Evolutionary conservation across 306 rosid species (phyloP).

Genomic region (Acacia acuminata): DNA sequence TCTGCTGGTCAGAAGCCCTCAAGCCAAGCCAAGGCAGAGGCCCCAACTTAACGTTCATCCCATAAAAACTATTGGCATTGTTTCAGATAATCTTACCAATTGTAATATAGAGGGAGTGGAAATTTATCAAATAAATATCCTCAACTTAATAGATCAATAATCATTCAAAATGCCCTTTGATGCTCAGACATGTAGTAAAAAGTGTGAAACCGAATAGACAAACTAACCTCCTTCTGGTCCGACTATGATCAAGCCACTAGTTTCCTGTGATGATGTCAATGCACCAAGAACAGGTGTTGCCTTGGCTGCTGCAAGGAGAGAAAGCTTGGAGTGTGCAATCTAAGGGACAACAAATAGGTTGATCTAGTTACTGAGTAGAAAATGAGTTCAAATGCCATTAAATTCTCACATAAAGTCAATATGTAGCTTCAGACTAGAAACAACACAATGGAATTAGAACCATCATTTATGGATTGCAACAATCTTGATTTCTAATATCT

Average conservation of each 20-base stretch:
- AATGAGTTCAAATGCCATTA: conserved; percentile 10
- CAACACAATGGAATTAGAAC: conserved; percentile 16
- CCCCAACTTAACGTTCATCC: neutral
- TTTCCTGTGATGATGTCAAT: conserved; percentile 49
- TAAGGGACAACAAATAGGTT: conserved; percentile 41
- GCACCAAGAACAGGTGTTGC: conserved; percentile 69
- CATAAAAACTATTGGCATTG: neutral
- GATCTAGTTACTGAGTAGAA: neutral
- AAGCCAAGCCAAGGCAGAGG: neutral
- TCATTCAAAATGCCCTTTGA: conserved; percentile 7
- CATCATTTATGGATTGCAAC: neutral
- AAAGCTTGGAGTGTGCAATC: conserved; percentile 68
- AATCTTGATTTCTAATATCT: conserved; percentile 3
- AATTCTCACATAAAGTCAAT: neutral
- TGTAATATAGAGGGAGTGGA: neutral
- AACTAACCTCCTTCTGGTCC: conserved; percentile 97
- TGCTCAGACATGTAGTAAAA: neutral
- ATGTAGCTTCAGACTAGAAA: conserved; percentile 15
- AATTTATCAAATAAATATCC: conserved; percentile 17
- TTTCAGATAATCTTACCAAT: conserved; percentile 2
- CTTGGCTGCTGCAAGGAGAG: conserved; percentile 79
- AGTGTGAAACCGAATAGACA: conserved; percentile 11
- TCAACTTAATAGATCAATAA: neutral
- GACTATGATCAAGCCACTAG: conserved; percentile 66
- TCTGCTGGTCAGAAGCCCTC: neutral